These are phyloP conservation scores for Coprinopsis marcescibilis DNA, from an alignment of 768 basidiomycete species.

Conservation along the genomic window DNA sequence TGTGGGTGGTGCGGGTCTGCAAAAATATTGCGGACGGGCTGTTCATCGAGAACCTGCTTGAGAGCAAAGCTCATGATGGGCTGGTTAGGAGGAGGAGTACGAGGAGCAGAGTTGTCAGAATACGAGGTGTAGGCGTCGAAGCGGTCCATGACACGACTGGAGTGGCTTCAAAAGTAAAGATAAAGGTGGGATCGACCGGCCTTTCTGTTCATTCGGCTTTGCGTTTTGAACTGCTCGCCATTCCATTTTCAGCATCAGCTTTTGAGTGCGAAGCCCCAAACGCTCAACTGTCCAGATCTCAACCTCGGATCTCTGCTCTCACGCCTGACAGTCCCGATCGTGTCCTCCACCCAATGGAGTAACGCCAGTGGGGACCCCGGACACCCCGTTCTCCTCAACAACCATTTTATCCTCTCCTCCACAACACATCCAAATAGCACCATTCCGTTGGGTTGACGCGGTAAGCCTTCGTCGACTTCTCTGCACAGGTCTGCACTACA, in stretches of 20 bases:
- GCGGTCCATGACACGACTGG: constrained; percentile 30
- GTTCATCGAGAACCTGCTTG: constrained; percentile 29
- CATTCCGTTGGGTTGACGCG: constrained; percentile 24
- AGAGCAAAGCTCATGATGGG: constrained; percentile 25
- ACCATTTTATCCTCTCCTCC: background rate
- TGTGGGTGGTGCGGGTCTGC: constrained; percentile 30
- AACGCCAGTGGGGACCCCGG: constrained; percentile 19
- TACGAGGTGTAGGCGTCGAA: constrained; percentile 64
- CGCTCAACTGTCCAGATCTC: constrained; percentile 5
- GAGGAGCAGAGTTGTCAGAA: constrained; percentile 64
- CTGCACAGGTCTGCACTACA: constrained; percentile 2
- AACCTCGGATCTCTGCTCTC: constrained; percentile 7
- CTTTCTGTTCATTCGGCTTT: constrained; percentile 12
- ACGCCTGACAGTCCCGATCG: constrained; percentile 15
- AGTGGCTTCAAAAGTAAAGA: constrained; percentile 1
- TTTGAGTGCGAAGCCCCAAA: background rate
- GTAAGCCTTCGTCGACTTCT: constrained; percentile 10
- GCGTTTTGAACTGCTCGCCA: constrained; percentile 7
- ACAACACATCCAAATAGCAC: constrained; percentile 16
- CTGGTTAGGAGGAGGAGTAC: constrained; percentile 62
- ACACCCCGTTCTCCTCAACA: constrained; percentile 23
- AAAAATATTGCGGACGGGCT: constrained; percentile 46
- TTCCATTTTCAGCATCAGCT: constrained; percentile 5
- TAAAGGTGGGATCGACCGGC: constrained; percentile 11
- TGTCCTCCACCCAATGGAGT: constrained; percentile 16